Evolutionary conservation across 2,329 filamentous ascomycete genomes (phyloP).

Genomic region (Colletotrichum tabaci): DNA sequence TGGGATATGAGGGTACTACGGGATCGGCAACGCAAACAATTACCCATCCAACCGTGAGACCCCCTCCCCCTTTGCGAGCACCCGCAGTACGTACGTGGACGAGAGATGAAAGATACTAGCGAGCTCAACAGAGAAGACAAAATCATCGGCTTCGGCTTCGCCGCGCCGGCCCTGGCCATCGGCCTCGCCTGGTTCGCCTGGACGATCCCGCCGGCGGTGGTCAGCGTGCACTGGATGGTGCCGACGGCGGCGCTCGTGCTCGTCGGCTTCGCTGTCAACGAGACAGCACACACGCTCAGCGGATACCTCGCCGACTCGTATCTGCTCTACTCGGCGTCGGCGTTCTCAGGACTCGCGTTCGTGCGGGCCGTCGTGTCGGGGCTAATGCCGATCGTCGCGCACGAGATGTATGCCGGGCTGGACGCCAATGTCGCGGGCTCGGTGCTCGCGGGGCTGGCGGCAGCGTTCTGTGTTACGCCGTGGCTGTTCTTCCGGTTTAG

Average conservation of each 20-base stretch:
- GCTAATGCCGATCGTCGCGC: slow-evolving; percentile 46
- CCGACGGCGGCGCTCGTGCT: slow-evolving; percentile 57
- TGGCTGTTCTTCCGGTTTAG: slow-evolving; percentile 46
- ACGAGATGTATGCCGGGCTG: slow-evolving; percentile 44
- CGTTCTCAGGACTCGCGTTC: slow-evolving; percentile 46
- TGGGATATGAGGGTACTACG: slow-evolving; percentile 53
- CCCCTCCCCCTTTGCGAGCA: too few relatives aligned
- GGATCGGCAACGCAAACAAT: slow-evolving; percentile 35
- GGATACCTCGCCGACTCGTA: slow-evolving; percentile 48
- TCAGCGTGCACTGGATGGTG: slow-evolving; percentile 54
- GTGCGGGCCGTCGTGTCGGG: slow-evolving; percentile 46
- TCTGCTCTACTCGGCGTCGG: slow-evolving; percentile 46
- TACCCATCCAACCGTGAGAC: slow-evolving; percentile 45
- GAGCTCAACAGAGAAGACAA: slow-evolving; percentile 28
- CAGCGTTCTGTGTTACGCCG: slow-evolving; percentile 43
- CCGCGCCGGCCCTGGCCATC: slow-evolving; percentile 58
- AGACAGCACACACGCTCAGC: slow-evolving; percentile 49
- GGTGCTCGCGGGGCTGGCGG: slow-evolving; percentile 44
- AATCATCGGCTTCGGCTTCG: slow-evolving; percentile 59
- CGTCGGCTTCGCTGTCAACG: slow-evolving; percentile 63
- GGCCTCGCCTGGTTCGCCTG: slow-evolving; percentile 63
- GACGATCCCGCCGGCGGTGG: slow-evolving; percentile 59
- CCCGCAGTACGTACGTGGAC: not conserved
- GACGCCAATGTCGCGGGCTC: slow-evolving; percentile 46
- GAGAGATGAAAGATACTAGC: slow-evolving; percentile 2